Base-by-base conservation (phyloP, 257 asterid genomes). In the Scutellaria baicalensis region DNA sequence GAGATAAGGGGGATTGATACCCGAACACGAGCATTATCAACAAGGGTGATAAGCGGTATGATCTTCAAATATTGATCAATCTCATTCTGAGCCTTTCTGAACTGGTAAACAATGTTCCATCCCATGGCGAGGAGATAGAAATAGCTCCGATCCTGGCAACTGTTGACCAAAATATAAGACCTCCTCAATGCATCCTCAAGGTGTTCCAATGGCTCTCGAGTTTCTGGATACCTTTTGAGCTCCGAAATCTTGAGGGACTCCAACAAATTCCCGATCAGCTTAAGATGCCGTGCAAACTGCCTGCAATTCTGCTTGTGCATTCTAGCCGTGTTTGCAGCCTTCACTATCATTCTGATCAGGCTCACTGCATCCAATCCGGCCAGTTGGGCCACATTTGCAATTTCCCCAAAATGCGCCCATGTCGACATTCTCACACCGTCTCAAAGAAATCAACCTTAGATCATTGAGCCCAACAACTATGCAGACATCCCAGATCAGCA, bases 91-190 rank as follows among this genome's bases (percentile, higher is more conserved):
- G 97, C 97, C 75, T 81, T 89, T 79, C 95, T 73, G 60, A 91
- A 91, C 85, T 91, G 97, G 81, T 91, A 91, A 69, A 91, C 97
- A 80, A 91, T 87, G 88, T 91, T 91, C 97, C 97, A 91, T 11
- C 97, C 97, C 97, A 91, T 91, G 1, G 97, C 97, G 47, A 91
- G 85, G 14, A 91, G 87, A 79, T 91, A 91, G 57, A 91, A 74
- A 48, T 85, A 91, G 68, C 97, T 91, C 79, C 93, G 74, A 63
- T 91, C 96, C 73, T 91, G 97, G 58, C 97, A 91, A 73, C 96
- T 91, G 68, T 85, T 85, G 3, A 91, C 89, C 91, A 91, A 68
- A 66, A 91, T 76, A 73, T 80, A 91, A 7, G 97, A 81, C 79
- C 96, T 87, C 79, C 96, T 83, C 80, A 91, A 64, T 3, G 96